Conservation (phyloP, 2,329 filamentous ascomycete species). For the Clonostachys sp. region DNA sequence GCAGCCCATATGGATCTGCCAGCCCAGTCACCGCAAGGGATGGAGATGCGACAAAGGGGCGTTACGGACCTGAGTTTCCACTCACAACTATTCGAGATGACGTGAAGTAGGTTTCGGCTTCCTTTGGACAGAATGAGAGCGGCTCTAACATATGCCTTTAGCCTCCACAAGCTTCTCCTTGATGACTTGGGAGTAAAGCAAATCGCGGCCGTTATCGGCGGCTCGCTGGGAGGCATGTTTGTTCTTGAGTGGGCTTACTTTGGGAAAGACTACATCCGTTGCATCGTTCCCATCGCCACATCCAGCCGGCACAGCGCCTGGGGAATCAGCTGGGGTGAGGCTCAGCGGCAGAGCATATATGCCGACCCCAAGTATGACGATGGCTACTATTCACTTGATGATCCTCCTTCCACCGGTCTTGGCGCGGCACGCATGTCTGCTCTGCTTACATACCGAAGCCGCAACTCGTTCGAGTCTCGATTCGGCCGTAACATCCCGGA, state of each 20-base stretch:
- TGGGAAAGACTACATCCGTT: slow-evolving; percentile 78
- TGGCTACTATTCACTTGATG: slow-evolving; percentile 85
- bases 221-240: slow-evolving; percentile 85
- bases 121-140: not conserved
- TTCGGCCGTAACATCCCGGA: slow-evolving; percentile 94
- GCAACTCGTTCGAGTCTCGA: slow-evolving; percentile 92
- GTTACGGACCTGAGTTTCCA: slow-evolving; percentile 94
- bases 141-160: slow-evolving; percentile 18
- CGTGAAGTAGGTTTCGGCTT: slow-evolving; percentile 64
- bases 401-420: slow-evolving; percentile 81
- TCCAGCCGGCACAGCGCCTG: slow-evolving; percentile 82
- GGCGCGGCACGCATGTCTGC: slow-evolving; percentile 96
- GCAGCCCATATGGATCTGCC: slow-evolving; percentile 82
- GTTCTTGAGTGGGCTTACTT: slow-evolving; percentile 91
- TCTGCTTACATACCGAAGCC: slow-evolving; percentile 89
- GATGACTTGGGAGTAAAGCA: slow-evolving; percentile 77
- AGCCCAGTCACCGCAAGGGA: slow-evolving; percentile 87
- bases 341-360: slow-evolving; percentile 90
- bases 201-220: slow-evolving; percentile 74
- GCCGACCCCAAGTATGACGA: slow-evolving; percentile 98
- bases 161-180: slow-evolving; percentile 73
- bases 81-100: slow-evolving; percentile 94
- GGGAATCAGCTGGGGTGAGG: slow-evolving; percentile 89
- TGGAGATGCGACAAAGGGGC: slow-evolving; percentile 66
- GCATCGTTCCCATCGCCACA: slow-evolving; percentile 78